Conservation (phyloP, 139 green algal species). For the Micromonas pusilla region DNA sequence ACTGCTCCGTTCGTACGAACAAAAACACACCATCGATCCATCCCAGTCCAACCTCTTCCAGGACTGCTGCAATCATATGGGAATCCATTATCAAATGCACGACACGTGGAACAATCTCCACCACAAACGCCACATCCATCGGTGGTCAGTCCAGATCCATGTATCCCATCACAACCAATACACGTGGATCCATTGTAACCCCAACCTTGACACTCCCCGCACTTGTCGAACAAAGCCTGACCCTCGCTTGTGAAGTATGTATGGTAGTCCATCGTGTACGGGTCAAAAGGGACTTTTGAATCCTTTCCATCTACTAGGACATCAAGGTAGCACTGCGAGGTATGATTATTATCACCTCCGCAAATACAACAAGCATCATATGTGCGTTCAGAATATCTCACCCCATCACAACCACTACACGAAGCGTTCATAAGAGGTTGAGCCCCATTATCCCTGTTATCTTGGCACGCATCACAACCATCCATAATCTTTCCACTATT, state of each 20-base stretch:
- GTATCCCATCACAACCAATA: conserved; percentile 2
- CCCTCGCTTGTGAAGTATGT: background rate
- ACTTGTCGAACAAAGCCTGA: background rate
- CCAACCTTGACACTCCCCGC: conserved; percentile 2
- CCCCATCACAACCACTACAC: conserved; percentile 4
- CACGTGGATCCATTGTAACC: background rate
- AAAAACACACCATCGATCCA: background rate
- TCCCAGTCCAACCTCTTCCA: background rate
- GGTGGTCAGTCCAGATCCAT: background rate
- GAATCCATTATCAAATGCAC: background rate
- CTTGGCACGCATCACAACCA: background rate
- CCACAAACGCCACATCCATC: conserved; percentile 10
- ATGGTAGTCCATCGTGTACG: background rate
- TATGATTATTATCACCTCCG: background rate
- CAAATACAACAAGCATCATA: conserved; percentile 9
- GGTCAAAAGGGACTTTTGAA: background rate
- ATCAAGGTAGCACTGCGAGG: background rate
- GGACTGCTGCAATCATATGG: background rate
- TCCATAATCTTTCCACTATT: conserved; percentile 18
- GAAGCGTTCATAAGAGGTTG: background rate
- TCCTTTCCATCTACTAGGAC: background rate
- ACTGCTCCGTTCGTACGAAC: background rate
- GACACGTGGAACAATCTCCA: conserved; percentile 2
- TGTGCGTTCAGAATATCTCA: background rate
- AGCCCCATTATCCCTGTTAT: background rate